phyloP scores from a whole-genome alignment of 345 rosid species.

The Pelargonium nanum region DNA sequence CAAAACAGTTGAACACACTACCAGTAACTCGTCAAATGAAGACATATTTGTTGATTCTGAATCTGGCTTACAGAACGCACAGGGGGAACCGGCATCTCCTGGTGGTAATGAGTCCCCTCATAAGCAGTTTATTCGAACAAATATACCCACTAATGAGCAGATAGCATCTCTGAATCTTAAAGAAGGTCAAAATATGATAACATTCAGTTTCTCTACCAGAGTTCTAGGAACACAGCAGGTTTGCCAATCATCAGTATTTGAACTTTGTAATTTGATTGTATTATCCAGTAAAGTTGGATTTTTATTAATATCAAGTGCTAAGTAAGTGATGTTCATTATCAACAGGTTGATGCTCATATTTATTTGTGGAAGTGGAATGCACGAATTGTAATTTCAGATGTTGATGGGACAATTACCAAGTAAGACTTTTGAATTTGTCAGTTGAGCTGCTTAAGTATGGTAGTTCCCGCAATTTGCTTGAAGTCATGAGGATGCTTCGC shows the following conservation, averaged over 20 bases:
- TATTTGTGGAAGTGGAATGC: slow-evolving; percentile 95
- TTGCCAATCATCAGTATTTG: slow-evolving; percentile 10
- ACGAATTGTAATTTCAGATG: slow-evolving; percentile 84
- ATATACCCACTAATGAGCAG: slow-evolving; percentile 78
- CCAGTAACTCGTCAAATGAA: slow-evolving; percentile 55
- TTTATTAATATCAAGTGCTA: slow-evolving; percentile 3
- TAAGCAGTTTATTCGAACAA: slow-evolving; percentile 63
- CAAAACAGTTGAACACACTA: slow-evolving; percentile 56
- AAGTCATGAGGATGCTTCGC: neutral
- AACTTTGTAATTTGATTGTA: neutral
- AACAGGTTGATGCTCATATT: slow-evolving; percentile 83
- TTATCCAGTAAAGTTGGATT: neutral
- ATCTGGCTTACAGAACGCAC: slow-evolving; percentile 37
- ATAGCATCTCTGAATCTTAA: slow-evolving; percentile 78
- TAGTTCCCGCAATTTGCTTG: neutral
- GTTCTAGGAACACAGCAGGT: slow-evolving; percentile 91
- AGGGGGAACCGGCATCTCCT: slow-evolving; percentile 20
- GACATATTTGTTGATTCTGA: slow-evolving; percentile 74
- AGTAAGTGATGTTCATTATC: slow-evolving; percentile 9
- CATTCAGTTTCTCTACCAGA: slow-evolving; percentile 81
- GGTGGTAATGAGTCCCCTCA: slow-evolving; percentile 42
- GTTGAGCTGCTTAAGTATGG: neutral
- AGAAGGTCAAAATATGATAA: slow-evolving; percentile 78
- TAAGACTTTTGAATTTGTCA: slow-evolving; percentile 16
- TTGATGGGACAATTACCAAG: slow-evolving; percentile 96